Conservation (phyloP, 208 protist genomes). For the Trypanosoma cruzi region DNA sequence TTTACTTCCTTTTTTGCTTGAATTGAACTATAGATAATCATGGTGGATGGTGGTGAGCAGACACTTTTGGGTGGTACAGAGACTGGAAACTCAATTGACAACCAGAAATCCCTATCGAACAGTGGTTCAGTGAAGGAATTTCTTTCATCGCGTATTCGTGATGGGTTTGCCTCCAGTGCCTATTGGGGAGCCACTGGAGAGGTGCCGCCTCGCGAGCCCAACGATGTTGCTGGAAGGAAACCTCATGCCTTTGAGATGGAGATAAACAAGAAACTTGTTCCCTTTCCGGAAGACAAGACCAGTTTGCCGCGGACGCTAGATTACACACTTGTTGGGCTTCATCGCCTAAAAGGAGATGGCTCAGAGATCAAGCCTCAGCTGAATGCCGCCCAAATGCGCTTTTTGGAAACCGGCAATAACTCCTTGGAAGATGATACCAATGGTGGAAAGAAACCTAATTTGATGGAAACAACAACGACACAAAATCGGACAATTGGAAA, state of each 20-base stretch:
- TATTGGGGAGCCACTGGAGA: constrained; percentile 85
- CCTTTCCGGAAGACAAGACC: constrained; percentile 73
- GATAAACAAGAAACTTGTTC: constrained; percentile 86
- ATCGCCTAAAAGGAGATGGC: constrained; percentile 51
- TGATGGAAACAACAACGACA: constrained; percentile 66
- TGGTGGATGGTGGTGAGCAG: constrained; percentile 40
- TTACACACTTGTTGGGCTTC: constrained; percentile 67
- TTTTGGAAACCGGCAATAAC: constrained; percentile 27
- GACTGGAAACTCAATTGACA: constrained; percentile 22
- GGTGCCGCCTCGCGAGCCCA: constrained; percentile 70
- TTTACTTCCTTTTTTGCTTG: constrained; percentile 8
- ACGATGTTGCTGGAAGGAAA: constrained; percentile 62
- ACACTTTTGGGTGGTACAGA: constrained; percentile 35
- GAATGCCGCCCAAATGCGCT: constrained; percentile 65
- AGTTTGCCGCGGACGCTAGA: constrained; percentile 77
- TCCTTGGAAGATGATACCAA: constrained; percentile 4
- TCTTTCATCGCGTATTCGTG: constrained; percentile 41
- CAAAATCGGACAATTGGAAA: constrained; percentile 60
- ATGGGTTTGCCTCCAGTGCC: constrained; percentile 80
- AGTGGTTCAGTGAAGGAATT: constrained; percentile 57
- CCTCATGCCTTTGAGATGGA: constrained; percentile 76
- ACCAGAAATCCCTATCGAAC: constrained; percentile 31
- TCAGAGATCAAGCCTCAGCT: constrained; percentile 45
- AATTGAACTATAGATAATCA: constrained; percentile 5
- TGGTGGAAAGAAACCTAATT: constrained; percentile 47